phyloP scores from a whole-genome alignment of 768 basidiomycete genomes.

The Trichaptum fuscoviolaceum region DNA sequence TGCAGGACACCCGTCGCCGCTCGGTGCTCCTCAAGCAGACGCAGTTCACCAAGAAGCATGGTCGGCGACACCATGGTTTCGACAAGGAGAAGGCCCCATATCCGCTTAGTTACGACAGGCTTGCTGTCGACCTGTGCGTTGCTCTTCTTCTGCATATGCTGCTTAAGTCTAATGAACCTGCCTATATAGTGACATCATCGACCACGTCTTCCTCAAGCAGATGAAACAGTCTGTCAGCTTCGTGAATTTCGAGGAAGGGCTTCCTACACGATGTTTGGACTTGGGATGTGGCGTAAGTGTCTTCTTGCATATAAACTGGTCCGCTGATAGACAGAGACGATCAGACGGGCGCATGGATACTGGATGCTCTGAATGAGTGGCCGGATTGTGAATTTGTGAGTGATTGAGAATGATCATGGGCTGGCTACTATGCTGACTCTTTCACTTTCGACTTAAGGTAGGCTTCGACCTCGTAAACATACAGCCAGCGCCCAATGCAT shows the following conservation, averaged over 20 bases:
- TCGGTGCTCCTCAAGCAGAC: slow-evolving; percentile 38
- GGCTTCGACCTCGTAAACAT: slow-evolving; percentile 77
- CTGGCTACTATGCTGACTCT: neutral
- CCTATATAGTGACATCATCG: slow-evolving; percentile 17
- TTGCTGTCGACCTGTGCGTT: slow-evolving; percentile 64
- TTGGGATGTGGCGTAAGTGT: slow-evolving; percentile 67
- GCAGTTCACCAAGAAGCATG: slow-evolving; percentile 54
- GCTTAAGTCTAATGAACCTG: neutral
- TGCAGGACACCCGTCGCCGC: neutral
- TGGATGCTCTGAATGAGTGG: slow-evolving; percentile 73
- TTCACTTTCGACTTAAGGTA: slow-evolving; percentile 40
- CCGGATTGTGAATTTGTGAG: slow-evolving; percentile 58
- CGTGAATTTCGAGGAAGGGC: slow-evolving; percentile 44
- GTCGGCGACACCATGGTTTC: slow-evolving; percentile 60
- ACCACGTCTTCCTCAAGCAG: slow-evolving; percentile 34
- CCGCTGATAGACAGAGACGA: slow-evolving; percentile 7
- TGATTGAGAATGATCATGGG: slow-evolving; percentile 6
- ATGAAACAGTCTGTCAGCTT: slow-evolving; percentile 53
- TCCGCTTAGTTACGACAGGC: slow-evolving; percentile 64
- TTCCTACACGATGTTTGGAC: slow-evolving; percentile 54
- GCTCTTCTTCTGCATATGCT: slow-evolving; percentile 3
- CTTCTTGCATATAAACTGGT: slow-evolving; percentile 1
- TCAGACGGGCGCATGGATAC: slow-evolving; percentile 64
- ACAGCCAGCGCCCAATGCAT: slow-evolving; percentile 50
- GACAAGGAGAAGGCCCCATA: slow-evolving; percentile 77